phyloP scores from a whole-genome alignment of 495 filamentous ascomycete species.

The Amorphotheca resinae region DNA sequence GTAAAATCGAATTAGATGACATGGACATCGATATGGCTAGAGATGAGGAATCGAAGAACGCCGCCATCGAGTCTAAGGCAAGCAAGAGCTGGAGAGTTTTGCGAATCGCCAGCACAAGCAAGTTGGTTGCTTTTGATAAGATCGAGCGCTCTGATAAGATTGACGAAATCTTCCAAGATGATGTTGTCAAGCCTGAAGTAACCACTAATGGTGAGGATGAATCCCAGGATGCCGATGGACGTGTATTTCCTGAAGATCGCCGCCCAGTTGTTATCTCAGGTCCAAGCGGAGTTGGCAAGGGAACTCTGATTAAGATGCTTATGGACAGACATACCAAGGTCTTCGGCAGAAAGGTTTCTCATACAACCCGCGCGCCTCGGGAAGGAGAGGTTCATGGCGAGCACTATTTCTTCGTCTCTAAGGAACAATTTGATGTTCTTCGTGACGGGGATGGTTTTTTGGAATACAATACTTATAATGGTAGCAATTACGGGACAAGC shows the following conservation, averaged over 20 bases:
- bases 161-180: conserved; percentile 35
- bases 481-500: conserved; percentile 33
- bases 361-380: conserved; percentile 30
- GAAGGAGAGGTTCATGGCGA: conserved; percentile 31
- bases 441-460: conserved; percentile 39
- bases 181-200: conserved; percentile 21
- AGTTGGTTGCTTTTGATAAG: conserved; percentile 68
- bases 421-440: conserved; percentile 34
- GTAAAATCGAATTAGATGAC: conserved; percentile 54
- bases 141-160: conserved; percentile 69
- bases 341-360: conserved; percentile 29
- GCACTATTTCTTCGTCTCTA: conserved; percentile 35
- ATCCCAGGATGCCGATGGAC: conserved; percentile 18
- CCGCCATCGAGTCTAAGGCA: conserved; percentile 51
- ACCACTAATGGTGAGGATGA: conserved; percentile 14
- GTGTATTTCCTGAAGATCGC: conserved; percentile 26
- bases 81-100: conserved; percentile 86
- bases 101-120: conserved; percentile 59
- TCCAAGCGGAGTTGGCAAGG: conserved; percentile 26
- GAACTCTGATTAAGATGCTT: conserved; percentile 27
- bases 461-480: conserved; percentile 32
- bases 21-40: conserved; percentile 74
- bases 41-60: conserved; percentile 55
- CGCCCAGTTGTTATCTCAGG: conserved; percentile 36
- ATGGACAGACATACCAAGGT: conserved; percentile 29